These are phyloP conservation scores for Lumnitzera racemosa DNA, from an alignment of 345 rosid genomes.

Conservation along the genomic window DNA sequence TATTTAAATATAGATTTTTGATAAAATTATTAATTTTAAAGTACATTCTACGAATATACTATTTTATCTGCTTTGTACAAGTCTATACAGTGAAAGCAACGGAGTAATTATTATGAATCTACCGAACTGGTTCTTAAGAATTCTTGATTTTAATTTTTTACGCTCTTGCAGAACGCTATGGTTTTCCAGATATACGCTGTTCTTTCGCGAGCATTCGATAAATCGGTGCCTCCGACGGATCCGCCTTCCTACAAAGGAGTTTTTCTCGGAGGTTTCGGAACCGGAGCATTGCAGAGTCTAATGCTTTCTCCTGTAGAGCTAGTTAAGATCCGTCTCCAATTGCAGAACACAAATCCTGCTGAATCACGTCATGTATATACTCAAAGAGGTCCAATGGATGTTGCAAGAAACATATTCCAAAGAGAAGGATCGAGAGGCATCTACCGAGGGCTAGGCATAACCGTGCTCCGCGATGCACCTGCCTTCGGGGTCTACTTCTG, in stretches of 20 bases:
- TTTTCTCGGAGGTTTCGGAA: constrained; percentile 73
- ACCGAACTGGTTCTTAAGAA: too few relatives aligned
- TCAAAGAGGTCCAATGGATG: constrained; percentile 38
- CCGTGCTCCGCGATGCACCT: constrained; percentile 83
- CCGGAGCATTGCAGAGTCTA: constrained; percentile 79
- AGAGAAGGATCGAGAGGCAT: constrained; percentile 57
- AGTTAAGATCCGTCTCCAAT: constrained; percentile 77
- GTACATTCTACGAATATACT: too few relatives aligned
- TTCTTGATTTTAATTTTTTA: neutral
- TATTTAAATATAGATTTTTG: too few relatives aligned
- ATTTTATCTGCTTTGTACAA: too few relatives aligned
- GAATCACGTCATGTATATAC: constrained; percentile 8
- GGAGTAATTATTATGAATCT: too few relatives aligned
- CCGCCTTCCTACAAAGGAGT: constrained; percentile 86
- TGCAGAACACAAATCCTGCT: constrained; percentile 26
- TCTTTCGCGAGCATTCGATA: constrained; percentile 64
- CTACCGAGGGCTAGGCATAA: constrained; percentile 64
- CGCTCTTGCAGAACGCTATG: constrained; percentile 72
- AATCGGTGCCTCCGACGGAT: constrained; percentile 33
- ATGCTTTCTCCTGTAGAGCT: constrained; percentile 71
- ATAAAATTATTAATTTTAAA: too few relatives aligned
- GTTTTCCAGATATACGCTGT: constrained; percentile 84
- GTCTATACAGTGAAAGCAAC: too few relatives aligned
- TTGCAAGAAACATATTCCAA: constrained; percentile 52
- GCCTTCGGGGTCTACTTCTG: constrained; percentile 81